phyloP scores from a whole-genome alignment of 768 basidiomycete species.

The Serendipita sp. region DNA sequence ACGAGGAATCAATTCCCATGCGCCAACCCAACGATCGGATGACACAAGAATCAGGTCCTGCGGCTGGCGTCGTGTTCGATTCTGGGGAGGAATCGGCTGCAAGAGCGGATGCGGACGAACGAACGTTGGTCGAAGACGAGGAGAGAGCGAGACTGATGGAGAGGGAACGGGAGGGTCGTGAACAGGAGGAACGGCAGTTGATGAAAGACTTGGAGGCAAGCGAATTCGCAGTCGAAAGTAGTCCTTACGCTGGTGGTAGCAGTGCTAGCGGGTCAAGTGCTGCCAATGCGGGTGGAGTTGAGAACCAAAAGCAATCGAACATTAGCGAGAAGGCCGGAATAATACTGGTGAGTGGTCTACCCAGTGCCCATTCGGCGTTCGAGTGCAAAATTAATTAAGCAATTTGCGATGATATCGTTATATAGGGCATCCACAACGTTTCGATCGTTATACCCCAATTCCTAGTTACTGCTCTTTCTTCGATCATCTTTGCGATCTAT shows the following conservation, averaged over 20 bases:
- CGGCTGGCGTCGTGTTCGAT: not conserved
- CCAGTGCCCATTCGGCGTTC: too few relatives aligned
- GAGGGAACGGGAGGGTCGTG: slow-evolving; percentile 13
- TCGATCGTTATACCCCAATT: slow-evolving; percentile 92
- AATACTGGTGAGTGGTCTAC: slow-evolving; percentile 52
- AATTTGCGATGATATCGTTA: too few relatives aligned
- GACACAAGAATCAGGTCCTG: too few relatives aligned
- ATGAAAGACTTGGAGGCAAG: slow-evolving; percentile 16
- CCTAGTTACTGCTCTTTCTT: slow-evolving; percentile 71
- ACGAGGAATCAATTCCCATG: not conserved
- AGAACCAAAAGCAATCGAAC: slow-evolving; percentile 15
- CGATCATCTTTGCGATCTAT: slow-evolving; percentile 72
- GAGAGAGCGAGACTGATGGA: slow-evolving; percentile 11
- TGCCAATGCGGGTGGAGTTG: slow-evolving; percentile 11
- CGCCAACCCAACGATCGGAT: not conserved
- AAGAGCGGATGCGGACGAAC: slow-evolving; percentile 17
- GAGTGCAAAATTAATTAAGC: too few relatives aligned
- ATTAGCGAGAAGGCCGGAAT: slow-evolving; percentile 78
- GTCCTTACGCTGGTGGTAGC: not conserved
- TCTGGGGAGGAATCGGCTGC: not conserved
- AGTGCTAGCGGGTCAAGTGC: slow-evolving; percentile 10
- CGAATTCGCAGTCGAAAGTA: slow-evolving; percentile 10
- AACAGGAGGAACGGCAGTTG: slow-evolving; percentile 17
- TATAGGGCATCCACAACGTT: slow-evolving; percentile 86
- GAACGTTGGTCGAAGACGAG: slow-evolving; percentile 18